Percentiles rank a stretch among this genome's conserved stretches.
These are phyloP conservation scores for Lycium ferocissimum DNA, from an alignment of 257 asterid genomes.

Conservation along the genomic window DNA sequence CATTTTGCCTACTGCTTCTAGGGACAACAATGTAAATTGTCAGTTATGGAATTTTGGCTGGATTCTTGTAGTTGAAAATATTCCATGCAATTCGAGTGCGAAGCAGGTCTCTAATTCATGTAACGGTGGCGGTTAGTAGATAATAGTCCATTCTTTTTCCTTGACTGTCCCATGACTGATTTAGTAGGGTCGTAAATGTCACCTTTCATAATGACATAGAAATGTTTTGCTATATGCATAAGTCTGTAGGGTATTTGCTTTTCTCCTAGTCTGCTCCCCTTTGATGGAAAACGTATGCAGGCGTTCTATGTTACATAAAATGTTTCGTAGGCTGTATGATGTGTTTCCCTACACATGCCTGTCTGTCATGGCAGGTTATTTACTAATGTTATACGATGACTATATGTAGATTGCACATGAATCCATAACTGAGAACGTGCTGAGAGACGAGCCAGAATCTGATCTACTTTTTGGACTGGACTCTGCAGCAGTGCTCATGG, in stretches of 20 bases:
- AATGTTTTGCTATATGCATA: not conserved
- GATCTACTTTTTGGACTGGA: slow-evolving; percentile 31
- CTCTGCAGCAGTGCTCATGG: slow-evolving; percentile 16
- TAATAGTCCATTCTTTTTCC: slow-evolving; percentile 3
- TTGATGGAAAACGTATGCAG: not conserved
- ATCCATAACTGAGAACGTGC: slow-evolving; percentile 30
- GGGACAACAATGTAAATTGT: not conserved
- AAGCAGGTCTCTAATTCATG: not conserved
- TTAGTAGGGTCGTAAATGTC: not conserved
- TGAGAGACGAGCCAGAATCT: slow-evolving; percentile 27
- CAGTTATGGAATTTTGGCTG: not conserved
- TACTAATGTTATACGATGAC: not conserved
- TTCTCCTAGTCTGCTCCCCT: not conserved
- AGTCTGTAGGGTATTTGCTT: not conserved
- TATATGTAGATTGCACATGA: slow-evolving; percentile 57
- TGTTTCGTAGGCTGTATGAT: slow-evolving; percentile 19
- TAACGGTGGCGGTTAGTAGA: slow-evolving; percentile 8
- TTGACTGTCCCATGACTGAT: slow-evolving; percentile 1
- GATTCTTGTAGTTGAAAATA: not conserved
- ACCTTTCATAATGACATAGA: not conserved
- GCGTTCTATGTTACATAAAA: not conserved
- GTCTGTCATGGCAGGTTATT: not conserved
- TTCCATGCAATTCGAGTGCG: not conserved
- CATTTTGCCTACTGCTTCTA: not conserved
- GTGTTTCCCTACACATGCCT: not conserved